Conservation (phyloP, 1,284 basidiomycete species). For the Coniophora puteana region DNA sequence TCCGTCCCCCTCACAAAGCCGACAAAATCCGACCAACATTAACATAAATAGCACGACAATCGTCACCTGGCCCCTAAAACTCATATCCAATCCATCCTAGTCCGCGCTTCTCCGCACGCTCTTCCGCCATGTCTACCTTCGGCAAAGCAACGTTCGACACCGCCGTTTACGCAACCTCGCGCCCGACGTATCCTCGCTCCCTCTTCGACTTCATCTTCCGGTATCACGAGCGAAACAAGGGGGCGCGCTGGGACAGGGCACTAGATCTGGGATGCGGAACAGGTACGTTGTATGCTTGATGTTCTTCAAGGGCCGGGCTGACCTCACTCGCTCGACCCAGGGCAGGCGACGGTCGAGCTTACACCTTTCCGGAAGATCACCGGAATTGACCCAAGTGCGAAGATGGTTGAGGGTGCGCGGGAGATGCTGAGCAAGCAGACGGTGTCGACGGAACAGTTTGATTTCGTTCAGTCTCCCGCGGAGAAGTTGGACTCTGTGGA, state of each 20-base stretch:
- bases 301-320: no score
- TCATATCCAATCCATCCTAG: no score
- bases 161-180: slow-evolving; percentile 56
- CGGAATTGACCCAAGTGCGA: slow-evolving; percentile 70
- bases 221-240: slow-evolving; percentile 43
- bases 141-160: slow-evolving; percentile 61
- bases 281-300: no score
- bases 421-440: slow-evolving; percentile 26
- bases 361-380: slow-evolving; percentile 58
- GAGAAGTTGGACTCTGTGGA: slow-evolving; percentile 55
- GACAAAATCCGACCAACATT: no score
- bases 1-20: no score
- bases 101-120: no score
- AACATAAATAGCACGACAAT: no score
- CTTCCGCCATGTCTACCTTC: slow-evolving; percentile 60
- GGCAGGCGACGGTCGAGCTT: slow-evolving; percentile 66
- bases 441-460: slow-evolving; percentile 25
- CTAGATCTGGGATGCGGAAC: slow-evolving; percentile 85
- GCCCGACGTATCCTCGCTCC: slow-evolving; percentile 65
- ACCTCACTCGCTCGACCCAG: no score
- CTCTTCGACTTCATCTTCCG: slow-evolving; percentile 61
- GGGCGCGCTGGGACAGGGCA: slow-evolving; percentile 48
- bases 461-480: slow-evolving; percentile 49
- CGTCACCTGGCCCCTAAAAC: no score
- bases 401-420: slow-evolving; percentile 70